These are phyloP conservation scores for Ophiostoma perfectum DNA, from an alignment of 2,329 filamentous ascomycete genomes.

Conservation along the genomic window DNA sequence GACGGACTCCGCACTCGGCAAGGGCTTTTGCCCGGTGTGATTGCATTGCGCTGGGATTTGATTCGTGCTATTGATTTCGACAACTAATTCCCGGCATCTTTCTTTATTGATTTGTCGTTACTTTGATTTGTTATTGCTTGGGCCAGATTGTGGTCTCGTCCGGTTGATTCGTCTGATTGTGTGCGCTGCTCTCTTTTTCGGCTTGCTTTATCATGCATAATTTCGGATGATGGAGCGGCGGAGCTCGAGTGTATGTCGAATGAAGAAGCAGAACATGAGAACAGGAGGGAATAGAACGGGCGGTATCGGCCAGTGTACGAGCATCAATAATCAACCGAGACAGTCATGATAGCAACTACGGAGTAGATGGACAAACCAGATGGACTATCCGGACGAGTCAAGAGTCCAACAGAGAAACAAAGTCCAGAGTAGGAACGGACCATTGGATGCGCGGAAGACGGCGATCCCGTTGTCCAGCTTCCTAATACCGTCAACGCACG, in stretches of 20 bases:
- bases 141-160: background rate
- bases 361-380: no score
- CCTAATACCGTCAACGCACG: no score
- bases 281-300: no score
- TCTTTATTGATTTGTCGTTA: no score
- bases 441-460: background rate
- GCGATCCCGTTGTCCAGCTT: background rate
- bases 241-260: background rate
- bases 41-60: background rate
- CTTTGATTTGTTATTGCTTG: background rate
- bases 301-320: no score
- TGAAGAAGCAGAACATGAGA: background rate
- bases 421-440: background rate
- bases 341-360: no score
- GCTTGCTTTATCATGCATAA: background rate
- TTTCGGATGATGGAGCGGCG: slow-evolving; percentile 1
- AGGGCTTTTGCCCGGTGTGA: background rate
- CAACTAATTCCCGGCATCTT: background rate
- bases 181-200: background rate
- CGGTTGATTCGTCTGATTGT: background rate
- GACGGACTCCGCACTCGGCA: slow-evolving; percentile 2
- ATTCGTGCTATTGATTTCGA: background rate
- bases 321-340: no score
- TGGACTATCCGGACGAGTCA: background rate
- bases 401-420: background rate